Evolutionary conservation across 1,284 basidiomycete genomes (phyloP), one percentile per base, ranked within the genome.

Genomic region (Microbotryum scabiosae): DNA sequence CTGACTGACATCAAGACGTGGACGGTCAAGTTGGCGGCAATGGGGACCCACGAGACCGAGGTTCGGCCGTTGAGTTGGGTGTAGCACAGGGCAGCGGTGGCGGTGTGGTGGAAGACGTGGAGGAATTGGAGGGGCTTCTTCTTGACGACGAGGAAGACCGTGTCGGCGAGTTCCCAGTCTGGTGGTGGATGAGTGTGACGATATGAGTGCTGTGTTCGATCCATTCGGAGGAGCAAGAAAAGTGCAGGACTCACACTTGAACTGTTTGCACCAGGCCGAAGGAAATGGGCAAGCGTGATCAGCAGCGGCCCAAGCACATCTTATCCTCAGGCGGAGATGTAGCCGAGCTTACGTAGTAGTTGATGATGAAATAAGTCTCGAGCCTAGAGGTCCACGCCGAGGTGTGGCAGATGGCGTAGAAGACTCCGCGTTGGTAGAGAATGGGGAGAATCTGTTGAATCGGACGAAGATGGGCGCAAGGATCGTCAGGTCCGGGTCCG

Each of bases 71-170:
- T 87, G 66, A 98, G 81, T 79, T 98, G 93, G 60, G 86, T 85
- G 76, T 85, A 97, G 79, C 94, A 97, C 63, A 98, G 81, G 58
- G 94, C 77, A 46, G 94, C 94, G 60, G 94, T 97, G n/a, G 93
- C 94, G 65, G 93, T 90, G 80, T 97, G 94, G 77, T 97, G 94
- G 81, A 96, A 97, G 70, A 97, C 93, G 76, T 98, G 94, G 67
- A 98, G 79, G 80, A 97, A 97, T 88, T 94, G 72, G 57, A 97
- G 81, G 30, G 90, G 90, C 78, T 97, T 97, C 82, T 97, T 97
- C 84, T 97, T 97, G 72, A 94, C 79, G n/a, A 90, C 89, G 69
- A 98, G 84, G 82, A 97, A 97, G 67, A 96, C 82, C 7, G 94
- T 97, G 80, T 97, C 94, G 65, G 94, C 76, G 61, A 97, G 83